Base-by-base conservation (phyloP, 2,329 filamentous ascomycete genomes). In the Lachnellula hyalina region DNA sequence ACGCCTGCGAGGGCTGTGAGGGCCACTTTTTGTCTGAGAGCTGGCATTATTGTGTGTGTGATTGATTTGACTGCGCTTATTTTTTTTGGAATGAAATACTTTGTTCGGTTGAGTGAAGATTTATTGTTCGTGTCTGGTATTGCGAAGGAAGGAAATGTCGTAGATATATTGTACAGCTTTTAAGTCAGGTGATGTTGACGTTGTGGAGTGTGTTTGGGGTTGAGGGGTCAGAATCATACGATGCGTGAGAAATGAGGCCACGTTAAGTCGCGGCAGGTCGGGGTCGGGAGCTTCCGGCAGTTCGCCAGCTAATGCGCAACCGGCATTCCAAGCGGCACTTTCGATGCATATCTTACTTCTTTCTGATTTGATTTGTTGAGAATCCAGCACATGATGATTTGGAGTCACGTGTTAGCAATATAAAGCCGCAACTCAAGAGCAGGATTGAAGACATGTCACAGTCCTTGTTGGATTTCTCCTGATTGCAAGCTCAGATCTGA, bases 1-100 rank as follows among this genome's bases (percentile, higher is more conserved):
- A 54, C 50, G 4, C 58, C 58, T n/a, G 56, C 49, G 12, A 62
- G 25, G 15, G 61, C 56, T 14, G 58, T 47, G 11, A 63, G 34
- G 36, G 54, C 51, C 6, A 57, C 23, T n/a, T 55, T 60, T 15
- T 38, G 49, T n/a, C 9, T 47, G 19, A 48, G 34, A n/a, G 40
- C 40, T 17, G 25, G 14, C 7, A 12, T 53, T 28, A 4, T 41
- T 21, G 11, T 47, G 41, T 21, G 41, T 23, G 41, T 32, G 28
- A 8, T 6, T 49, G 19, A 9, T 6, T 15, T 4, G 34, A 25
- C 19, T 41, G 19, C 15, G 44, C 17, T 12, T 23, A 12, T 40
- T 40, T 25, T 15, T 17, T 17, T 41, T 21, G 35, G 15, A 21
- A 19, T 41, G 14, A 17, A 36, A 35, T 11, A 4, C 7, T 12